Evolutionary conservation across 805 yeast species (phyloP).

Genomic region (Komagataella pastoris): DNA sequence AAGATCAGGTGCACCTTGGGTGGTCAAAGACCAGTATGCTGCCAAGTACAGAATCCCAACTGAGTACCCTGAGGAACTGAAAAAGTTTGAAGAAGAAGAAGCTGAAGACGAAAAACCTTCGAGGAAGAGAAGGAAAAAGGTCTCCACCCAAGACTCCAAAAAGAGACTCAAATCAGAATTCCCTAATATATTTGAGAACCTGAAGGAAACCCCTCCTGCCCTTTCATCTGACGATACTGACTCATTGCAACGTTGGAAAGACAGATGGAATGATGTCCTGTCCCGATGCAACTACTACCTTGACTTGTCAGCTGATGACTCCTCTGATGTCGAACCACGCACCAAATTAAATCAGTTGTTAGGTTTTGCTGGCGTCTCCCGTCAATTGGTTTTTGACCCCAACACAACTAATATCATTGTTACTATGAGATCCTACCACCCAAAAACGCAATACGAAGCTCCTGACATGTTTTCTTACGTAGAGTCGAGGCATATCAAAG

Average conservation of each 20-base stretch:
- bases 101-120: conserved; percentile 1
- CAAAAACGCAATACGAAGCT: conserved; percentile 21
- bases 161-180: neutral
- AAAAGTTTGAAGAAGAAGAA: conserved; percentile 18
- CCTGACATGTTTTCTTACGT: conserved; percentile 36
- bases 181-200: conserved; percentile 15
- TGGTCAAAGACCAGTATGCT: conserved; percentile 70
- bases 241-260: conserved; percentile 35
- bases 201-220: conserved; percentile 21
- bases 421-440: conserved; percentile 27
- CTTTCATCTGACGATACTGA: conserved; percentile 23
- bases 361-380: conserved; percentile 32
- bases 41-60: conserved; percentile 50
- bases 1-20: conserved; percentile 93
- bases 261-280: conserved; percentile 36
- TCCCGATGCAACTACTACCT: conserved; percentile 32
- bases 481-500: conserved; percentile 31
- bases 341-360: conserved; percentile 30
- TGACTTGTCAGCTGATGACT: conserved; percentile 28
- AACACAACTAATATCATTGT: conserved; percentile 29
- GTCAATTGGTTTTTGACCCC: conserved; percentile 31
- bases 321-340: conserved; percentile 18
- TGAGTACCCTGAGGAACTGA: conserved; percentile 43
- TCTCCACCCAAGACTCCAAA: neutral
- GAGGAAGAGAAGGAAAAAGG: conserved; percentile 3